These are phyloP conservation scores for Penicillium frequentans DNA, from an alignment of 2,329 filamentous ascomycete species.

Conservation along the genomic window DNA sequence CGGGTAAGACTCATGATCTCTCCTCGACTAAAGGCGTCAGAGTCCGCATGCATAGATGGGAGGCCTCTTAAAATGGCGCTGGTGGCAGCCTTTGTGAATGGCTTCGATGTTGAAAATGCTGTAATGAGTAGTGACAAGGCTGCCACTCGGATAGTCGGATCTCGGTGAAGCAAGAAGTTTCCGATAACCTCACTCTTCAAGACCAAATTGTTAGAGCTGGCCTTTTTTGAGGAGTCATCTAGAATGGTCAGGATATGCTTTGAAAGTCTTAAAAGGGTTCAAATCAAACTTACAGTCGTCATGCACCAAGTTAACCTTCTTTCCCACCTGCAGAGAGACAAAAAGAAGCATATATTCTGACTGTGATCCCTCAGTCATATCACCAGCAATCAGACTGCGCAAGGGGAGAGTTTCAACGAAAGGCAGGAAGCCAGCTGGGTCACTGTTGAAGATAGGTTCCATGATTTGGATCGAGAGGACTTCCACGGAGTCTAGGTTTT, in stretches of 20 bases:
- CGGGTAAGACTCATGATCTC: constrained; percentile 74
- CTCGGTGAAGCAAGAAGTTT: constrained; percentile 47
- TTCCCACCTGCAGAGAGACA: constrained; percentile 68
- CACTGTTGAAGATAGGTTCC: constrained; percentile 34
- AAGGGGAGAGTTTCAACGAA: constrained; percentile 63
- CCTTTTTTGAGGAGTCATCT: constrained; percentile 30
- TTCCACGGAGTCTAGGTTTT: constrained; percentile 37
- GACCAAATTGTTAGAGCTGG: constrained; percentile 21
- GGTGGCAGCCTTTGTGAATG: constrained; percentile 65
- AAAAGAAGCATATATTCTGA: constrained; percentile 62
- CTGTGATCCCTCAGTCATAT: constrained; percentile 49
- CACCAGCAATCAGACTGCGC: constrained; percentile 49
- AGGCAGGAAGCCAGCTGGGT: constrained; percentile 32
- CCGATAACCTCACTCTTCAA: constrained; percentile 38
- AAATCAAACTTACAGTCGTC: constrained; percentile 57
- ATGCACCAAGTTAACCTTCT: constrained; percentile 68
- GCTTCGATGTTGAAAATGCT: constrained; percentile 71
- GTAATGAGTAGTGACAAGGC: constrained; percentile 77
- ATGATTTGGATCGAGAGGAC: constrained; percentile 38
- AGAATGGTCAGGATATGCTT: constrained; percentile 9
- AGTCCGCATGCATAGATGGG: constrained; percentile 73
- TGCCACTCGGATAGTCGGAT: constrained; percentile 70
- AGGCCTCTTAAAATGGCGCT: constrained; percentile 65
- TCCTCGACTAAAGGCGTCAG: constrained; percentile 81
- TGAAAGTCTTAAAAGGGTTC: background rate